Base-by-base conservation (phyloP, 495 filamentous ascomycete genomes). In the Aspergillus biplanus region DNA sequence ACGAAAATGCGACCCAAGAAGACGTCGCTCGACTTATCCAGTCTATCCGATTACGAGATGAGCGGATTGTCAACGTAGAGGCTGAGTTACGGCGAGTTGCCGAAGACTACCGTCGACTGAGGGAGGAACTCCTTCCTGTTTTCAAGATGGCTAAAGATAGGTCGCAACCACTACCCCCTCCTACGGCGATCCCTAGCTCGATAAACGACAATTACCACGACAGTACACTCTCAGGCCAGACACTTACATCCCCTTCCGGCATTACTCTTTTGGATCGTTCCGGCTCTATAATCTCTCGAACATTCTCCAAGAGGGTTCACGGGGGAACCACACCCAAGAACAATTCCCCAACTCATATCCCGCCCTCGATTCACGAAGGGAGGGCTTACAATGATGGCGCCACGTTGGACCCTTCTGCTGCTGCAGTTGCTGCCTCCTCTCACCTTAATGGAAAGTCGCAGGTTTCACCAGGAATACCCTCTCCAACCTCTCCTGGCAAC, bases 231-330 rank as follows among this genome's bases (percentile, higher is more conserved):
- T 63, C 61, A 18, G 61, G 61, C 42, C 72, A 78, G 50, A 73
- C 75, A 18, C 74, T 82, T 18, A 75, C 75, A 56, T 76, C 83
- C 52, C 75, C 75, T 46, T 74, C 81, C 33, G 75, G 78, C 15
- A 69, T 79, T 35, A 75, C 72, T 13, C 56, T 76, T 11, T 62
- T 68, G 4, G 75, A 80, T 65, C 58, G 71, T 37, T 56, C 71
- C 46, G 39, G 72, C 52, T 65, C 66, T 8, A 62, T 65, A 8
- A 55, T 73, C 7, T 70, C 70, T 52, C 84, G 92, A 64, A 90
- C 92, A 63, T 95, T 95, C 73, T 97, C 95, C 52, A 97, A 97
- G 79, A 90, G 92, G 78, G 86, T 95, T 62, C 92, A 95, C 78
- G 92, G 91, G 59, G 82, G 77, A 7, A 67, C 84, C 21, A 89